Percentiles rank a stretch among this genome's conserved stretches.
phyloP scores from a whole-genome alignment of 768 basidiomycete genomes.

The Kwoniella bestiolae region DNA sequence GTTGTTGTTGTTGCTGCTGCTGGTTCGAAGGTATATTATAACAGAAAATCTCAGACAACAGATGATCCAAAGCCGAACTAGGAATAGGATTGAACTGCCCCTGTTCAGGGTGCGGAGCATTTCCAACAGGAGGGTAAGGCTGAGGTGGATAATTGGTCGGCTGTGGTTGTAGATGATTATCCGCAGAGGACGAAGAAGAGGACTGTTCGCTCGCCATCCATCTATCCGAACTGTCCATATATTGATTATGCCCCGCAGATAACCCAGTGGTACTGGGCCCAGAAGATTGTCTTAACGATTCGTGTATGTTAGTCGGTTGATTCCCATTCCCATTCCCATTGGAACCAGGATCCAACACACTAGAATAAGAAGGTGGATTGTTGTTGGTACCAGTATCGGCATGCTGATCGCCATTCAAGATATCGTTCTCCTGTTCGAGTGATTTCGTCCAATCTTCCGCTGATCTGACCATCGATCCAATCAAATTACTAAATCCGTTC shows the following conservation, averaged over 20 bases:
- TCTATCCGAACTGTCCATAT: constrained; percentile 37
- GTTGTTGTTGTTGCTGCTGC: constrained; percentile 3
- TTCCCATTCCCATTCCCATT: background rate
- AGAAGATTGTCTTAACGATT: constrained; percentile 2
- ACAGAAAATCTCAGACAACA: constrained; percentile 44
- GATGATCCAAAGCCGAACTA: constrained; percentile 35
- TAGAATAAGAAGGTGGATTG: background rate
- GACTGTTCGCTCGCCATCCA: constrained; percentile 10
- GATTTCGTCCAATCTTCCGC: constrained; percentile 36
- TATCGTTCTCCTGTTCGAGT: constrained; percentile 20
- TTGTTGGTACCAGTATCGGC: background rate
- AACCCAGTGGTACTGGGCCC: too few relatives aligned
- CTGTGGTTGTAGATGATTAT: background rate
- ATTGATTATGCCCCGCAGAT: constrained; percentile 28
- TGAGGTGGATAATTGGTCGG: background rate
- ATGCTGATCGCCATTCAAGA: background rate
- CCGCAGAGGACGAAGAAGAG: background rate
- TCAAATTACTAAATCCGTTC: constrained; percentile 44
- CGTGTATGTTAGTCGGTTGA: background rate
- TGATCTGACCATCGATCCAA: constrained; percentile 45
- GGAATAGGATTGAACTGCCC: constrained; percentile 11
- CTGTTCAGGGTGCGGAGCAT: background rate
- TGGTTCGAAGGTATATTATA: constrained; percentile 20
- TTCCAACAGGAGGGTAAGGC: background rate
- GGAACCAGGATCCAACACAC: background rate